Evolutionary conservation across 2,329 filamentous ascomycete genomes (phyloP).

Genomic region (Neofusicoccum ribis): DNA sequence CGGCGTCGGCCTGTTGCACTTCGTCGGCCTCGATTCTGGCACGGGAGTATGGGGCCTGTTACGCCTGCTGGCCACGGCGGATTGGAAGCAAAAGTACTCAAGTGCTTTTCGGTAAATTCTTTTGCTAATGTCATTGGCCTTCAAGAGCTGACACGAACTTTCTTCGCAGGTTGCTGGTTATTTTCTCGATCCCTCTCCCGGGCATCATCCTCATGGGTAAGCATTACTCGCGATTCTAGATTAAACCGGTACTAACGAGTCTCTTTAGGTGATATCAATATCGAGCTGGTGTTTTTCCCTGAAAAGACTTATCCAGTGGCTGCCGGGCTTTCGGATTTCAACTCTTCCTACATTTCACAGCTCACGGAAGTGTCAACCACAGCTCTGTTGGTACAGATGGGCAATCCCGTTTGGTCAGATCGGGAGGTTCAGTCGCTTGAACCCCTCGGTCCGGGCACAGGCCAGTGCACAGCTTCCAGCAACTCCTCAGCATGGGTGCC

Average conservation of each 20-base stretch:
- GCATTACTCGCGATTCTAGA: neutral
- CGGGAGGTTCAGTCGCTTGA: neutral
- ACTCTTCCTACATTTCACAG: constrained; percentile 1
- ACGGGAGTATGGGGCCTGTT: constrained; percentile 9
- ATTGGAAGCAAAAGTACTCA: constrained; percentile 12
- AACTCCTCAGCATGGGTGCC: neutral
- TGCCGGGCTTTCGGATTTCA: constrained; percentile 8
- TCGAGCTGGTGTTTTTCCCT: constrained; percentile 11
- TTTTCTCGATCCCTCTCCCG: neutral
- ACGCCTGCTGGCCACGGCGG: constrained; percentile 1
- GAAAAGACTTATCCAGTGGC: neutral
- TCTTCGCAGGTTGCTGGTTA: neutral
- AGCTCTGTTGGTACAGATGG: constrained; percentile 5
- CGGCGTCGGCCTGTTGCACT: constrained; percentile 4
- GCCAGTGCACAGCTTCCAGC: neutral
- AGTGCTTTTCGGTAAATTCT: constrained; percentile 1
- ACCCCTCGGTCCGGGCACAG: neutral
- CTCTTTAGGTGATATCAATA: neutral
- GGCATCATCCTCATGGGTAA: constrained; percentile 13
- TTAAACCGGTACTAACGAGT: neutral
- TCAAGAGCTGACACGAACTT: neutral
- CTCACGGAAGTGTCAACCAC: neutral
- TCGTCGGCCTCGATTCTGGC: constrained; percentile 3
- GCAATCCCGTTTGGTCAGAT: neutral
- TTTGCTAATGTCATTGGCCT: too few species aligned